phyloP scores from a whole-genome alignment of 2,329 filamentous ascomycete genomes.

The Colletotrichum salicis region DNA sequence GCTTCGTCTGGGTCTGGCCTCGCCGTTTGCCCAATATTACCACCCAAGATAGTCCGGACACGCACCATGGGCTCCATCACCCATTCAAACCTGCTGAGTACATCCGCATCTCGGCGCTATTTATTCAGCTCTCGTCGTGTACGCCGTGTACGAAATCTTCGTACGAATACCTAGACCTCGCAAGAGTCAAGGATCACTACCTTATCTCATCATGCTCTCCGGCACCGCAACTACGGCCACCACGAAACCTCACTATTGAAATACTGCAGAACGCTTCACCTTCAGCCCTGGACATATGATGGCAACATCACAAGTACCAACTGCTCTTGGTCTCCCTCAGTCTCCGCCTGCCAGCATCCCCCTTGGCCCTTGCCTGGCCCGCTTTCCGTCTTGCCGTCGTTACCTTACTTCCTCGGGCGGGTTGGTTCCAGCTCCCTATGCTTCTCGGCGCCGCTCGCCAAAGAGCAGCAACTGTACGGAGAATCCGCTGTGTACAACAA shows the following conservation, averaged over 20 bases:
- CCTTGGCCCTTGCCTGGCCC: constrained; percentile 12
- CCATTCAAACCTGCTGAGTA: background rate
- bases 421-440: constrained; percentile 8
- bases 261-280: constrained; percentile 19
- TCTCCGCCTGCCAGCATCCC: background rate
- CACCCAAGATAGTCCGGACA: background rate
- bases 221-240: background rate
- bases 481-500: background rate
- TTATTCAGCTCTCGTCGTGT: constrained; percentile 1
- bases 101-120: constrained; percentile 13
- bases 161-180: background rate
- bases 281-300: constrained; percentile 19
- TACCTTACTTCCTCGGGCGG: constrained; percentile 15
- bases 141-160: background rate
- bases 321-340: background rate
- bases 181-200: background rate
- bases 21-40: constrained; percentile 17
- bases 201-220: background rate
- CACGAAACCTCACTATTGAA: constrained; percentile 30
- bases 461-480: background rate
- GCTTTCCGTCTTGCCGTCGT: constrained; percentile 9
- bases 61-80: too few relatives aligned
- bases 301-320: background rate
- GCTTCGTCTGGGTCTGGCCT: constrained; percentile 12
- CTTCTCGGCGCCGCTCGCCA: background rate